phyloP scores from a whole-genome alignment of 768 basidiomycete species.

The Coprinopsis marcescibilis region DNA sequence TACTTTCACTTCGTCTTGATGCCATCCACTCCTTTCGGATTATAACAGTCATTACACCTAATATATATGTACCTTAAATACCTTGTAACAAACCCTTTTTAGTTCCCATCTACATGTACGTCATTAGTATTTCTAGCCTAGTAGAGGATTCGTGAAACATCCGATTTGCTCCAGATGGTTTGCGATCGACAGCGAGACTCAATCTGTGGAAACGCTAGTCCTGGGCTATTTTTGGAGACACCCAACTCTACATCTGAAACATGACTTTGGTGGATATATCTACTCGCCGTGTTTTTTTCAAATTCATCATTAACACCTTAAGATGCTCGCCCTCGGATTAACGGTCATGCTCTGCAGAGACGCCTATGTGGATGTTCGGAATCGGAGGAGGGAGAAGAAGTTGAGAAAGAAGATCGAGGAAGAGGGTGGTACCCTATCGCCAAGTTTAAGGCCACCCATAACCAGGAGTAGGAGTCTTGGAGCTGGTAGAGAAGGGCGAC shows the following conservation, averaged over 20 bases:
- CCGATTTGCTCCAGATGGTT: too few species aligned
- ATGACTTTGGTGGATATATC: not conserved
- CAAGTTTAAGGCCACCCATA: not conserved
- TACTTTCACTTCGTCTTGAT: too few species aligned
- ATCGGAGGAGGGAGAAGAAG: not conserved
- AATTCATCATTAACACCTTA: not conserved
- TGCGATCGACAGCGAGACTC: too few species aligned
- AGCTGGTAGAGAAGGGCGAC: not conserved
- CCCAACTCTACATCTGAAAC: too few species aligned
- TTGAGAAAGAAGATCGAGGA: not conserved
- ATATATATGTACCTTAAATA: not conserved
- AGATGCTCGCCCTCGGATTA: not conserved
- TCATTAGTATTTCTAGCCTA: too few species aligned
- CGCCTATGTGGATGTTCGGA: not conserved
- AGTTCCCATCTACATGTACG: too few species aligned
- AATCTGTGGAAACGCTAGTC: too few species aligned
- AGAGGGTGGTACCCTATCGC: not conserved
- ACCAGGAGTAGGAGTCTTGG: not conserved
- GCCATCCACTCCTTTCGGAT: not conserved
- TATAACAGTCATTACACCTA: not conserved
- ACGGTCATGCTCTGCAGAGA: not conserved
- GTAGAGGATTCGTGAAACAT: too few species aligned
- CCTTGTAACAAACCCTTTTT: not conserved
- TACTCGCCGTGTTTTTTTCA: constrained; percentile 2
- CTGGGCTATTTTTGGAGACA: too few species aligned